phyloP scores from a whole-genome alignment of 2,329 filamentous ascomycete species.

The Arthrobotrys megalospora region DNA sequence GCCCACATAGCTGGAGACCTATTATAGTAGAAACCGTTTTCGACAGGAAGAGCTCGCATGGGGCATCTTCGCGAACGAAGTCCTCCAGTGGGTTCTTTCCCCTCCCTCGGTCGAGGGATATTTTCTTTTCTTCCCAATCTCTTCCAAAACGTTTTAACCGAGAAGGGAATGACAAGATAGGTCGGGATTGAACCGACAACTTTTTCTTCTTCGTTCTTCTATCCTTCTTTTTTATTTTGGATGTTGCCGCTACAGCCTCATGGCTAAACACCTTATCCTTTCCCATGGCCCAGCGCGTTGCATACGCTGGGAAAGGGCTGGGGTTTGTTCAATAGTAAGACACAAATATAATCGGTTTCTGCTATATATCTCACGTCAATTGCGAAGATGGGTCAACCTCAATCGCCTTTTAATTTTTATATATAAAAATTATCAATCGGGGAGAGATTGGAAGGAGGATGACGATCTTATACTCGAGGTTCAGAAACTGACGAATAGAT shows the following conservation, averaged over 20 bases:
- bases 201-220: neutral
- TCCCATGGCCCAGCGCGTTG: constrained; percentile 44
- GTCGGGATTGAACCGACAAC: constrained; percentile 53
- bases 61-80: constrained; percentile 52
- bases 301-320: constrained; percentile 15
- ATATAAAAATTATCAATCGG: constrained; percentile 12
- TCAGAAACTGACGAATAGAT: constrained; percentile 32
- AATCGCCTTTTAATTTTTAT: neutral
- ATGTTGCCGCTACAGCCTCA: constrained; percentile 59
- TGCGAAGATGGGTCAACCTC: constrained; percentile 23
- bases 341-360: constrained; percentile 16
- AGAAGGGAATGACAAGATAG: constrained; percentile 57
- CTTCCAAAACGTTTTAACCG: constrained; percentile 52
- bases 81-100: constrained; percentile 35
- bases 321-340: constrained; percentile 20
- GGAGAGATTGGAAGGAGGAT: constrained; percentile 12
- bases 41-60: constrained; percentile 58
- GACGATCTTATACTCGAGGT: constrained; percentile 8
- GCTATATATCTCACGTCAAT: constrained; percentile 26
- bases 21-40: constrained; percentile 39
- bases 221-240: constrained; percentile 33
- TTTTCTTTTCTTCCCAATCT: constrained; percentile 31
- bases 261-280: constrained; percentile 57
- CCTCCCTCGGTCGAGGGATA: constrained; percentile 48
- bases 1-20: constrained; percentile 23